Base-by-base conservation (phyloP, 108 stramenopile genomes). In the Skeletonema grethae region DNA sequence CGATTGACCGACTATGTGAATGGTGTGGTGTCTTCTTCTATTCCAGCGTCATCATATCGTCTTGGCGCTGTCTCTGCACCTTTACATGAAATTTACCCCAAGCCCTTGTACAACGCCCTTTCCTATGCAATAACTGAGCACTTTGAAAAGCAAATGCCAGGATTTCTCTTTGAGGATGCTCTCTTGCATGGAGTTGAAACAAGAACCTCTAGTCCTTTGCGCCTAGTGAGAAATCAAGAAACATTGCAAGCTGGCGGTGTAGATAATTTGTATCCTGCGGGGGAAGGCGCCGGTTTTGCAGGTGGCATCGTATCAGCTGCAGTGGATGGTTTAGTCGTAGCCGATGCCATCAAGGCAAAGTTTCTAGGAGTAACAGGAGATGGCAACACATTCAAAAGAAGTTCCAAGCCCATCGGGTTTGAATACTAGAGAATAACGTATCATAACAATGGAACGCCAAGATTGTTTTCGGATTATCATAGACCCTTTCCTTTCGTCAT, bases 241-340 rank as follows among this genome's bases (percentile, higher is more conserved):
- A 88, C 88, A 4, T 61, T 94, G 57, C 80, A 93, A 74, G 94
- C 93, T 13, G 67, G 72, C 5, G 89, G 89, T 10, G 74, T 85
- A 18, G 64, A 76, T 29, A 82, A 83, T 53, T 60, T 98, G 29
- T 98, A 82, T 71, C 96, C 96, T 7, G 83, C 91, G 1, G 97
- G 97, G 13, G 97, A 98, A 73, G 97, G 97, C 25, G 97, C 97
- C 50, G 97, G 97, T 7, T 98, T 95, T 82, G 97, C 97, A 41
- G 97, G 97, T 25, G 97, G 97, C 3, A 98, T 98, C 48, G 96
- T 98, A 57, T 95, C 92, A 56, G 97, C 97, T 35, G 96, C 96
- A 16, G 95, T 96, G 46, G 97, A 98, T 76, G 97, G 97, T 28
- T 70, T 95, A 13, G 65, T 84, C 15, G 96, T 97, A 35, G 97